A percentile compares a stretch with the other conserved stretches of the same genome.
These are phyloP conservation scores for Hymenoscyphus fructigenus DNA, from an alignment of 2,329 filamentous ascomycete genomes.

Conservation along the genomic window DNA sequence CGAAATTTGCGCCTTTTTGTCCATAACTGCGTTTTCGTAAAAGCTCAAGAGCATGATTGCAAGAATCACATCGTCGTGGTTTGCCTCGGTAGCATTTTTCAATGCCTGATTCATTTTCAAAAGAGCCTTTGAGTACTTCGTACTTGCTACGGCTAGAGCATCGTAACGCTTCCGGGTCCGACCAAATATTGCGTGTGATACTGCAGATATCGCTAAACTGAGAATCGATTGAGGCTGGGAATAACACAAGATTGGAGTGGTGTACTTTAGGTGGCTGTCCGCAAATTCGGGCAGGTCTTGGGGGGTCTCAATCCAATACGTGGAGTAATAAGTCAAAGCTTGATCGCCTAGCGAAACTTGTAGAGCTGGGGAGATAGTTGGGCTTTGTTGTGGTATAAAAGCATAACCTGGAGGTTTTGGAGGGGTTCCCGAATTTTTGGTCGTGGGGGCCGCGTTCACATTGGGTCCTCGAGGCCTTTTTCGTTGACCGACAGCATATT, in stretches of 20 bases:
- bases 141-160: constrained; percentile 1
- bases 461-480: constrained; percentile 24
- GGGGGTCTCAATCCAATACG: constrained; percentile 7
- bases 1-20: background rate
- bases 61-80: constrained; percentile 14
- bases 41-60: constrained; percentile 16
- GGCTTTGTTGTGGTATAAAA: background rate
- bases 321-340: constrained; percentile 10
- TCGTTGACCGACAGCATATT: constrained; percentile 13
- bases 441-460: background rate
- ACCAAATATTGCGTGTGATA: constrained; percentile 5
- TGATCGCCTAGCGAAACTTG: background rate
- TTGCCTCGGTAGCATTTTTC: background rate
- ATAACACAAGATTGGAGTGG: background rate
- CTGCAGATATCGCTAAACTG: constrained; percentile 16
- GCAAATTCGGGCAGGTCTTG: constrained; percentile 12
- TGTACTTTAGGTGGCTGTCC: constrained; percentile 1
- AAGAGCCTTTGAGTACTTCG: constrained; percentile 14
- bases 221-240: constrained; percentile 4
- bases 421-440: background rate
- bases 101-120: constrained; percentile 12
- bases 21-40: constrained; percentile 12
- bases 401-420: background rate
- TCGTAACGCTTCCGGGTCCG: constrained; percentile 5
- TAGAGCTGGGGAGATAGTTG: background rate